phyloP scores from a whole-genome alignment of 441 rosid species.

The Pelargonium citronellum region DNA sequence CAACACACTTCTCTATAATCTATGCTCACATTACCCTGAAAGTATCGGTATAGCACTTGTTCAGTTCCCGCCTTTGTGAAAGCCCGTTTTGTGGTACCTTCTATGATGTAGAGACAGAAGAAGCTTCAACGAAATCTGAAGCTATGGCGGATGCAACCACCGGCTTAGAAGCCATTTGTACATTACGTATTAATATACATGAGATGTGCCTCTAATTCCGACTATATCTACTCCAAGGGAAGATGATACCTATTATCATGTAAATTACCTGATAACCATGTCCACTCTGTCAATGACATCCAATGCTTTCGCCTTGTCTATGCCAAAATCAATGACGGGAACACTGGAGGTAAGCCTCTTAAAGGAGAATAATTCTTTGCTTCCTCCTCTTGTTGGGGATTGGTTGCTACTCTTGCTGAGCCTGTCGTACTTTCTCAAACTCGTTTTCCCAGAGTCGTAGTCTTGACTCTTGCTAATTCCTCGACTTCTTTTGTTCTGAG shows the following conservation, averaged over 20 bases:
- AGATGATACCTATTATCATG: too few species aligned
- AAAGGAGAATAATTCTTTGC: slow-evolving; percentile 28
- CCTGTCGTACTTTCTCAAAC: slow-evolving; percentile 38
- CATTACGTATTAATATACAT: neutral
- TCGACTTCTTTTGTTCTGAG: slow-evolving; percentile 26
- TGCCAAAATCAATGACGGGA: slow-evolving; percentile 41
- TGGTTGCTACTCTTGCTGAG: slow-evolving; percentile 51
- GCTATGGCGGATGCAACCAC: neutral
- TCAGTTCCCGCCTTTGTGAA: too few species aligned
- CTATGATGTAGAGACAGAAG: too few species aligned
- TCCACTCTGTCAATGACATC: slow-evolving; percentile 57
- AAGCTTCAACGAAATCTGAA: neutral
- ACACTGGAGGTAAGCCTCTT: slow-evolving; percentile 41
- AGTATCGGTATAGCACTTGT: too few species aligned
- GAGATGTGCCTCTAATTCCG: neutral
- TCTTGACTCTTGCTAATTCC: slow-evolving; percentile 56
- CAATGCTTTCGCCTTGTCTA: slow-evolving; percentile 47
- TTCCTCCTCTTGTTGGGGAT: slow-evolving; percentile 35
- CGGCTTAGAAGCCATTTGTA: neutral
- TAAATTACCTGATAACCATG: slow-evolving; percentile 7
- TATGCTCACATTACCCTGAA: neutral
- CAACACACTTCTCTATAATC: too few species aligned
- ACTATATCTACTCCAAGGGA: neutral
- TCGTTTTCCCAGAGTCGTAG: slow-evolving; percentile 37
- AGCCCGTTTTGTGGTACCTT: too few species aligned